Percentiles rank a stretch among this genome's conserved stretches.
These are phyloP conservation scores for Posidonia oceanica DNA, from an alignment of 116 monocot genomes.

Conservation along the genomic window DNA sequence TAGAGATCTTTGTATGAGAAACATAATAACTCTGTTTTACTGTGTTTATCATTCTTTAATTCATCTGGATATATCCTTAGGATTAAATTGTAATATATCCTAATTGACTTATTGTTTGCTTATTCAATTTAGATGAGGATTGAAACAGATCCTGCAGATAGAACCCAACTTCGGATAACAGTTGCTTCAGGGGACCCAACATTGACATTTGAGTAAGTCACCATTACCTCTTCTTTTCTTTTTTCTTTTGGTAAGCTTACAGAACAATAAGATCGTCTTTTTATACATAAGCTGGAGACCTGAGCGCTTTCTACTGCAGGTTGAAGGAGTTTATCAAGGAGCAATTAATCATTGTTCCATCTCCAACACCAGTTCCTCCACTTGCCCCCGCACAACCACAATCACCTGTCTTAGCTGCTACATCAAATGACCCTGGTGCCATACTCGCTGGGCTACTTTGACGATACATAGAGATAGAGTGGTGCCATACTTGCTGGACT, in stretches of 20 bases:
- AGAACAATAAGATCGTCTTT: not conserved
- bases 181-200: conserved; percentile 71
- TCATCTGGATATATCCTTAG: no score
- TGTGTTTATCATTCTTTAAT: no score
- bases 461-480: not conserved
- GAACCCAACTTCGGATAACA: conserved; percentile 93
- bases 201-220: conserved; percentile 83
- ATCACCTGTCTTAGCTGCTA: conserved; percentile 23
- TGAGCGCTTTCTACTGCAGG: conserved; percentile 24
- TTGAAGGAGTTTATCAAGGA: conserved; percentile 96
- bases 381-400: conserved; percentile 34
- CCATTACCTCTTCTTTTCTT: not conserved
- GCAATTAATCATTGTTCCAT: conserved; percentile 64
- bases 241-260: not conserved
- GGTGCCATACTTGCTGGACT: conserved; percentile 84
- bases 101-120: not conserved
- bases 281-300: not conserved
- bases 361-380: conserved; percentile 13
- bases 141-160: conserved; percentile 93
- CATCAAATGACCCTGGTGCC: conserved; percentile 68
- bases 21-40: no score
- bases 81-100: not conserved
- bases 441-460: conserved; percentile 84
- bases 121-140: conserved; percentile 51
- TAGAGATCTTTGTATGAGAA: no score